Evolutionary conservation across 2,329 filamentous ascomycete species (phyloP).

Genomic region (Botrytis paeoniae): DNA sequence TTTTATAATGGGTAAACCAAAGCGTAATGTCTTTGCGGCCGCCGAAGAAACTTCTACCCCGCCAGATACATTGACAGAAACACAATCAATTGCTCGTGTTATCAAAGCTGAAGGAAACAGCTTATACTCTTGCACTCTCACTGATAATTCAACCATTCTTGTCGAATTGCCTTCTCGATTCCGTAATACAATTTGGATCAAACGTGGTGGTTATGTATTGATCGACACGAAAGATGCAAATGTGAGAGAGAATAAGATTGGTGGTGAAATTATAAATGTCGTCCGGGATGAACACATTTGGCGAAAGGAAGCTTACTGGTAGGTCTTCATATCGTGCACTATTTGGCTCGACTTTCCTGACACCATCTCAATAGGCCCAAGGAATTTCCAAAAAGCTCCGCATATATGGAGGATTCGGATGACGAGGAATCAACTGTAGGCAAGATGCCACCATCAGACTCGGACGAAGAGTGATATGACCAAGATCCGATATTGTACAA

Average conservation of each 20-base stretch:
- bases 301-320: conserved; percentile 90
- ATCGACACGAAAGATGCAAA: conserved; percentile 68
- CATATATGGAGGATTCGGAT: conserved; percentile 61
- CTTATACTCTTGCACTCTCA: conserved; percentile 75
- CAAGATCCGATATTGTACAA: neutral
- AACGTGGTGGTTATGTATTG: conserved; percentile 81
- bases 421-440: conserved; percentile 78
- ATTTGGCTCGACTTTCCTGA: conserved; percentile 7
- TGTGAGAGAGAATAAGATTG: conserved; percentile 70
- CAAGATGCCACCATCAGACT: conserved; percentile 79
- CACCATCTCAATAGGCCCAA: conserved; percentile 58
- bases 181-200: conserved; percentile 91
- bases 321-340: neutral
- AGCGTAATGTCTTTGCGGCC: conserved; percentile 73
- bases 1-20: conserved; percentile 65
- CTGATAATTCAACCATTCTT: conserved; percentile 62
- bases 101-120: conserved; percentile 84
- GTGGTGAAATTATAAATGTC: conserved; percentile 88
- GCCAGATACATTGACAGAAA: conserved; percentile 56
- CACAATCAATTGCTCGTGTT: conserved; percentile 71
- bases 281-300: conserved; percentile 88
- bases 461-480: conserved; percentile 61
- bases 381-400: conserved; percentile 67
- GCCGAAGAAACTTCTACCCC: conserved; percentile 67
- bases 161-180: conserved; percentile 83